Conservation (phyloP, 371 early-diverging fungal species). For the Rhizopus delemar region DNA sequence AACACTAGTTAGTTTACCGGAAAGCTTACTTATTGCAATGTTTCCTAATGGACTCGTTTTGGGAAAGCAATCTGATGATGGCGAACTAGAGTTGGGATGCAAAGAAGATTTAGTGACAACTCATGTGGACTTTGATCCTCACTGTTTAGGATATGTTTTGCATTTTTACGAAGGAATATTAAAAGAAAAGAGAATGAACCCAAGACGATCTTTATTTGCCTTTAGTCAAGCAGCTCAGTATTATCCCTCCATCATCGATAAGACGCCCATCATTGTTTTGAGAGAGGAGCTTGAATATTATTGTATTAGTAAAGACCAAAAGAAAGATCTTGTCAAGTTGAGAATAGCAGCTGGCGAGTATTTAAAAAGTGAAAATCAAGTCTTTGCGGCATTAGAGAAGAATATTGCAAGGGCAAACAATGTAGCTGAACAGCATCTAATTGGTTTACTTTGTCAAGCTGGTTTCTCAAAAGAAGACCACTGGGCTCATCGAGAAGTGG, state of each 20-base stretch:
- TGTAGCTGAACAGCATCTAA: conserved; percentile 78
- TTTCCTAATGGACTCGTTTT: conserved; percentile 73
- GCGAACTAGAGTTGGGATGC: conserved; percentile 24
- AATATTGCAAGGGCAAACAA: conserved; percentile 71
- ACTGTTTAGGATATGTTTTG: conserved; percentile 53
- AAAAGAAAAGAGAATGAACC: conserved; percentile 19
- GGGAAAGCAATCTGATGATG: conserved; percentile 43
- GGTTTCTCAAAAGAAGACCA: conserved; percentile 73
- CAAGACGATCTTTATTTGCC: conserved; percentile 12
- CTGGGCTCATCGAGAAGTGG: conserved; percentile 80
- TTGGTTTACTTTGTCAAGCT: conserved; percentile 83
- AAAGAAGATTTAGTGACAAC: conserved; percentile 30
- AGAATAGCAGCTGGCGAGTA: conserved; percentile 63
- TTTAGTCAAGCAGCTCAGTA: conserved; percentile 24
- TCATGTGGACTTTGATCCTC: conserved; percentile 56
- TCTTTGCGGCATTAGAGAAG: conserved; percentile 72
- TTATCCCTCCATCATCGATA: conserved; percentile 60
- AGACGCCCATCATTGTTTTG: conserved; percentile 66
- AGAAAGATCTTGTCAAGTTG: conserved; percentile 32
- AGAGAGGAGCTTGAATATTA: conserved; percentile 64
- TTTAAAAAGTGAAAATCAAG: conserved; percentile 57
- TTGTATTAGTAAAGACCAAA: conserved; percentile 28
- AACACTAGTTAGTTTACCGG: conserved; percentile 66
- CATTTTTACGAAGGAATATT: conserved; percentile 48
- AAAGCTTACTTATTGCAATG: conserved; percentile 74